These are phyloP conservation scores for Tylopilus plumbeoviolaceoides DNA, from an alignment of 768 basidiomycete species.

Conservation along the genomic window DNA sequence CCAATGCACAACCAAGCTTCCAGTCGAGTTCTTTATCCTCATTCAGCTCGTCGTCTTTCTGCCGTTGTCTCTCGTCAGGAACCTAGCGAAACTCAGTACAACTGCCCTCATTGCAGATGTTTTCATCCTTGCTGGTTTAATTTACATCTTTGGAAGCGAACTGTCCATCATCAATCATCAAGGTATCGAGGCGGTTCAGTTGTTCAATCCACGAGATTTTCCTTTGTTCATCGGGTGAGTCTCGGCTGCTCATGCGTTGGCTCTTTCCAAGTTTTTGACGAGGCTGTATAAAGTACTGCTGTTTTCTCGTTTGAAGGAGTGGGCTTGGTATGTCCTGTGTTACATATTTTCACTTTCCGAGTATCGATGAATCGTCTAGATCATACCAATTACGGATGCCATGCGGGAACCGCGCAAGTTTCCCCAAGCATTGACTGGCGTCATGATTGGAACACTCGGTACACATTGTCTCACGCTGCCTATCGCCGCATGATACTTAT, in stretches of 20 bases:
- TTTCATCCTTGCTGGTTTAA: constrained; percentile 85
- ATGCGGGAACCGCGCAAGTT: constrained; percentile 96
- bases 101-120: constrained; percentile 91
- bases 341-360: background rate
- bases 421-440: constrained; percentile 80
- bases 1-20: constrained; percentile 61
- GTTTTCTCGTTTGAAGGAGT: constrained; percentile 99
- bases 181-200: constrained; percentile 73
- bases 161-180: constrained; percentile 56
- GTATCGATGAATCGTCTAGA: constrained; percentile 33
- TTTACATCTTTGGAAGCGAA: constrained; percentile 90
- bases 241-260: background rate
- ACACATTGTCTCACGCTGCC: constrained; percentile 17
- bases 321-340: constrained; percentile 59
- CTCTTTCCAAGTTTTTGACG: background rate
- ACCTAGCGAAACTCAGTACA: constrained; percentile 91
- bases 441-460: constrained; percentile 86
- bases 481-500: constrained; percentile 3
- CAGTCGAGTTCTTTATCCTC: constrained; percentile 78
- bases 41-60: constrained; percentile 83
- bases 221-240: constrained; percentile 87
- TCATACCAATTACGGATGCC: constrained; percentile 95
- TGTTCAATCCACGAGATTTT: constrained; percentile 90
- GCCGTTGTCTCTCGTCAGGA: constrained; percentile 84
- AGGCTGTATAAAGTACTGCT: constrained; percentile 63